These are phyloP conservation scores for Ochetophila trinervis DNA, from an alignment of 306 rosid genomes.

Conservation along the genomic window DNA sequence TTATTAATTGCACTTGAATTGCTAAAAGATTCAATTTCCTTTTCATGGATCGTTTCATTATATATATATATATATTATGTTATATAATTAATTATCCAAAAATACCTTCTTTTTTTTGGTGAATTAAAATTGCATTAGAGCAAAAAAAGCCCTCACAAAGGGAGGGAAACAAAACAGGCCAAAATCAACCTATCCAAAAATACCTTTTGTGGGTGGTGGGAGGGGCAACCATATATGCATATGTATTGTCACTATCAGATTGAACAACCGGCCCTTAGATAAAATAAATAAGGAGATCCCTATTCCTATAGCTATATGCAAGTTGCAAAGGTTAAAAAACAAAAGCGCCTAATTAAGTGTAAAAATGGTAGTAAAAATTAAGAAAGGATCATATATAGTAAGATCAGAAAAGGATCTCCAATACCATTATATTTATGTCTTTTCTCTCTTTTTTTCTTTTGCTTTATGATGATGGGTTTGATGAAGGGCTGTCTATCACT, in stretches of 20 bases:
- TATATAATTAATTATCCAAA: no score
- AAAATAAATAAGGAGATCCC: background rate
- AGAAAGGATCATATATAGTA: conserved; percentile 8
- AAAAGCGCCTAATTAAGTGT: background rate
- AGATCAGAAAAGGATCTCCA: conserved; percentile 1
- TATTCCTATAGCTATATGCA: conserved; percentile 1
- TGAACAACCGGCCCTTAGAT: conserved; percentile 1
- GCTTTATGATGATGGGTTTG: conserved; percentile 8
- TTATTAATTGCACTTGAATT: background rate
- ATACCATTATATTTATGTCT: background rate
- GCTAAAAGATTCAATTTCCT: background rate
- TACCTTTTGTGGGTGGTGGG: no score
- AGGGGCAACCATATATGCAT: no score
- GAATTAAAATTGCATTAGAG: no score
- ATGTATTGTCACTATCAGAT: background rate
- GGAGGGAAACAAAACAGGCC: no score
- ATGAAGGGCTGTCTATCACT: background rate
- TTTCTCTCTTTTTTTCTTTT: background rate
- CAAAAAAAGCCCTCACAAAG: no score
- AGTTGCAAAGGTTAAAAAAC: conserved; percentile 18
- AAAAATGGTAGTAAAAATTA: background rate
- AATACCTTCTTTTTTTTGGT: no score
- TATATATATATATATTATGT: no score
- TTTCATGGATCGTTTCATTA: no score
- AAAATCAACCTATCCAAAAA: no score